These are phyloP conservation scores for Singerocomus inundabilis DNA, from an alignment of 1,284 basidiomycete genomes.

Conservation along the genomic window DNA sequence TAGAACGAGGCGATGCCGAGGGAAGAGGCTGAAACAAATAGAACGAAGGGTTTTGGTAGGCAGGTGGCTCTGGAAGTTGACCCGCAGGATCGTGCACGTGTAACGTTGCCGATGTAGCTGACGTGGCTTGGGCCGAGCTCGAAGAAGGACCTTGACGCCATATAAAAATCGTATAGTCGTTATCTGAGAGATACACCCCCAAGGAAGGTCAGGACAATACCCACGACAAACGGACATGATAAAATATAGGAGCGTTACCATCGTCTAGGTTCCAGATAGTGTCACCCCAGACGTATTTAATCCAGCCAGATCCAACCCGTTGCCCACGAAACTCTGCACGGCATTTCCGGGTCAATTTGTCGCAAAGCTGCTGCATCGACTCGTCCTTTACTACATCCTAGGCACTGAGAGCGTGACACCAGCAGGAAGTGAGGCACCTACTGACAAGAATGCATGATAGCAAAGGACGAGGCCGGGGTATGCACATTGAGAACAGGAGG, in stretches of 20 bases:
- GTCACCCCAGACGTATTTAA: constrained; percentile 77
- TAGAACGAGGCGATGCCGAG: constrained; percentile 12
- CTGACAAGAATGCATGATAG: constrained; percentile 70
- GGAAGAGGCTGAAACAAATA: constrained; percentile 53
- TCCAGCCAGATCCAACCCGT: constrained; percentile 69
- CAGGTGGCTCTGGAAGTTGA: constrained; percentile 57
- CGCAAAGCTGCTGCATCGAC: constrained; percentile 56
- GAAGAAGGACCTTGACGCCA: constrained; percentile 56
- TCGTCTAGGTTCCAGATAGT: constrained; percentile 78
- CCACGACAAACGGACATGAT: too few species aligned
- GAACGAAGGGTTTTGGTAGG: constrained; percentile 67
- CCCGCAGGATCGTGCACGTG: constrained; percentile 61
- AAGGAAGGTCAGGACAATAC: too few species aligned
- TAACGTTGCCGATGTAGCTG: constrained; percentile 46
- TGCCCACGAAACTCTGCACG: constrained; percentile 53
- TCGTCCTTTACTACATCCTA: constrained; percentile 58
- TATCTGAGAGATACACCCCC: constrained; percentile 44
- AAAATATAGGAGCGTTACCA: constrained; percentile 40
- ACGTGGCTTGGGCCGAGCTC: constrained; percentile 21
- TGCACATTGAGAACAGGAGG: constrained; percentile 63
- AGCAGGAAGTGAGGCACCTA: constrained; percentile 13
- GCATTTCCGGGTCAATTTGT: constrained; percentile 66
- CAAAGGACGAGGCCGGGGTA: constrained; percentile 69
- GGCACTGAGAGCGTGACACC: constrained; percentile 7
- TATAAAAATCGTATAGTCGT: constrained; percentile 75